phyloP scores from a whole-genome alignment of 2,329 filamentous ascomycete genomes.

The Cordyceps tenuipes region DNA sequence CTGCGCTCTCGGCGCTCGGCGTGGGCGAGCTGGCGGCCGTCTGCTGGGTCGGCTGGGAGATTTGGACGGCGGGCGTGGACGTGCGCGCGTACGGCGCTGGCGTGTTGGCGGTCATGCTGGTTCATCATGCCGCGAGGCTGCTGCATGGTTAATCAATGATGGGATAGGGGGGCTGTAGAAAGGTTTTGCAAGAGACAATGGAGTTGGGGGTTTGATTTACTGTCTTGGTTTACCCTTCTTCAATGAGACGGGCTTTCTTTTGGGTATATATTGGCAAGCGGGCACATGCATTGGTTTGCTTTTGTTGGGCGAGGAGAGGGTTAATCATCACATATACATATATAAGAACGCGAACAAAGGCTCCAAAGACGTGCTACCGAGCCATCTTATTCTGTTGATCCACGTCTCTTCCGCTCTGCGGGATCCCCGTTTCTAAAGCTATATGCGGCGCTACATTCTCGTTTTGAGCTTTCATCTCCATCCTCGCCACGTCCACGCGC shows the following conservation, averaged over 20 bases:
- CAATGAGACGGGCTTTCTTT: neutral
- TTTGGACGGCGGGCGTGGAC: slow-evolving; percentile 20
- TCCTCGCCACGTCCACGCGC: slow-evolving; percentile 14
- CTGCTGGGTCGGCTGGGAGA: slow-evolving; percentile 26
- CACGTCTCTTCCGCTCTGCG: neutral
- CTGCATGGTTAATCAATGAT: neutral
- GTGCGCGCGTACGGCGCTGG: slow-evolving; percentile 21
- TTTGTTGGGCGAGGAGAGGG: neutral
- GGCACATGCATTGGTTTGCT: neutral
- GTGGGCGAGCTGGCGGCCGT: slow-evolving; percentile 25
- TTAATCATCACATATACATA: neutral
- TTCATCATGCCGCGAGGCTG: slow-evolving; percentile 22
- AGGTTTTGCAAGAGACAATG: neutral
- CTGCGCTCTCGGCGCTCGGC: slow-evolving; percentile 21
- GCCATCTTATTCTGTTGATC: neutral
- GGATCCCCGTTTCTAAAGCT: neutral
- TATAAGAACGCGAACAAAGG: neutral
- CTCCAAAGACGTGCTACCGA: neutral
- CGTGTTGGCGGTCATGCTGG: slow-evolving; percentile 24
- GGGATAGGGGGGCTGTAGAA: neutral
- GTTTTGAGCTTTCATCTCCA: neutral
- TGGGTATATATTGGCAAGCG: neutral
- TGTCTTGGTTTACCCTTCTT: neutral
- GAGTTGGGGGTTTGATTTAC: neutral
- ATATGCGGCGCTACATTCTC: neutral